A percentile compares a stretch with the other conserved stretches of the same genome.
Evolutionary conservation across 805 yeast genomes (phyloP).

Genomic region (Candida mattraensis): DNA sequence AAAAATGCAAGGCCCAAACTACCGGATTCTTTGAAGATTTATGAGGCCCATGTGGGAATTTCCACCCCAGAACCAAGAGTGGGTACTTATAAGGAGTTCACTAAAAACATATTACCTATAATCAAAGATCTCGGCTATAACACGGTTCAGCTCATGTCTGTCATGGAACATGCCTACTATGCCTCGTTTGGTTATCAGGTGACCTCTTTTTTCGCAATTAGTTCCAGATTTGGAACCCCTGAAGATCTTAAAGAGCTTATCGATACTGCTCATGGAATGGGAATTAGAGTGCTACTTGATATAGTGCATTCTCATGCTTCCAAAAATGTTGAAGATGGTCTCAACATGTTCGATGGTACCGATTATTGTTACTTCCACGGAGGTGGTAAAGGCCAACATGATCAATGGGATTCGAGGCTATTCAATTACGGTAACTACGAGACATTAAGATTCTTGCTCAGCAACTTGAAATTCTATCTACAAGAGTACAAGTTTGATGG

Average conservation of each 20-base stretch:
- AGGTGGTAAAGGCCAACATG: conserved; percentile 87
- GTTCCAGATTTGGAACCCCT: conserved; percentile 93
- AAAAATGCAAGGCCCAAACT: conserved; percentile 63
- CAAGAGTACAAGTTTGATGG: conserved; percentile 91
- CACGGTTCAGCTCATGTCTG: conserved; percentile 93
- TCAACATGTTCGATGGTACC: conserved; percentile 91
- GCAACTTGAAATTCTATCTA: conserved; percentile 80
- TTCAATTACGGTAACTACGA: conserved; percentile 92
- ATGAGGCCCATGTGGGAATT: conserved; percentile 95
- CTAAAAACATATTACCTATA: conserved; percentile 76
- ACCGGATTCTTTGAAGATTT: conserved; percentile 62
- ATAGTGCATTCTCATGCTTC: conserved; percentile 97
- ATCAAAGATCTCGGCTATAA: conserved; percentile 86
- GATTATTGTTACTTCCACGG: conserved; percentile 90
- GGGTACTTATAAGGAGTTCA: conserved; percentile 84
- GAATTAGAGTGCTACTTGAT: conserved; percentile 82
- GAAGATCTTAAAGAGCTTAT: conserved; percentile 89
- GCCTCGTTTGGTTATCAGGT: conserved; percentile 98
- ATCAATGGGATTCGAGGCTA: conserved; percentile 93
- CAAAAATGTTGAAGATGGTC: conserved; percentile 90
- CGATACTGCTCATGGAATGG: conserved; percentile 88
- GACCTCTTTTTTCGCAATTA: conserved; percentile 85
- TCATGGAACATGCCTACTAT: conserved; percentile 98
- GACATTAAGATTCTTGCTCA: conserved; percentile 79
- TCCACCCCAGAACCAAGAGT: conserved; percentile 86